Conservation (phyloP, 140 eudicot genomes). For the Bidens hawaiensis region DNA sequence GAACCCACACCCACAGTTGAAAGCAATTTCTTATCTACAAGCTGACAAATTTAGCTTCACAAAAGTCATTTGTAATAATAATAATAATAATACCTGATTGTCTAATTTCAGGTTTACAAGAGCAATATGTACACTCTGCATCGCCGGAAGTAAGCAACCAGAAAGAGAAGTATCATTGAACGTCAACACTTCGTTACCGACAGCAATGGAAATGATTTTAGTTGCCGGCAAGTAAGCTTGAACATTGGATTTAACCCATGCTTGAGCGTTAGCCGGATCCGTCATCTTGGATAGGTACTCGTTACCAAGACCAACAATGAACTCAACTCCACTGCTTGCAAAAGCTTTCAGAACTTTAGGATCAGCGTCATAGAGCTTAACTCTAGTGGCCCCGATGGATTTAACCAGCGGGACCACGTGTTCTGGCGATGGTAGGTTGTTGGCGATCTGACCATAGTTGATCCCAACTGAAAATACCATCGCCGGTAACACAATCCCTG, state of each 20-base stretch:
- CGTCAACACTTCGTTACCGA: constrained; percentile 79
- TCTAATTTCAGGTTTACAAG: constrained; percentile 46
- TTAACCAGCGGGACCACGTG: constrained; percentile 55
- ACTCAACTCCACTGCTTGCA: constrained; percentile 69
- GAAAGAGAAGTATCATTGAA: constrained; percentile 56
- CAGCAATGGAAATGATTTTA: constrained; percentile 62
- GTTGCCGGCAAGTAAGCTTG: constrained; percentile 54
- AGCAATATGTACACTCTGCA: no score
- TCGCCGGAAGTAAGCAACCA: constrained; percentile 60
- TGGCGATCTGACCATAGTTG: constrained; percentile 93
- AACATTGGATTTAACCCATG: constrained; percentile 70
- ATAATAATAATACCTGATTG: no score
- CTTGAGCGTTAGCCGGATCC: constrained; percentile 55
- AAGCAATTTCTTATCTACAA: no score
- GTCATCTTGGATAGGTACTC: constrained; percentile 54
- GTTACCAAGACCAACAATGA: constrained; percentile 69
- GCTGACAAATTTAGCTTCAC: no score
- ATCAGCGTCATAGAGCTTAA: no score
- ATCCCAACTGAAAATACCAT: constrained; percentile 59
- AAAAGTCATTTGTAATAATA: no score
- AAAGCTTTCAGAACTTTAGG: constrained; percentile 70
- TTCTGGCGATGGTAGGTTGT: constrained; percentile 60
- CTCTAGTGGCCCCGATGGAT: constrained; percentile 66
- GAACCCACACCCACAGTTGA: no score
- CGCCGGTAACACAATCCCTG: constrained; percentile 21